These are phyloP conservation scores for Neohortaea acidophila DNA, from an alignment of 495 filamentous ascomycete genomes.

Conservation along the genomic window DNA sequence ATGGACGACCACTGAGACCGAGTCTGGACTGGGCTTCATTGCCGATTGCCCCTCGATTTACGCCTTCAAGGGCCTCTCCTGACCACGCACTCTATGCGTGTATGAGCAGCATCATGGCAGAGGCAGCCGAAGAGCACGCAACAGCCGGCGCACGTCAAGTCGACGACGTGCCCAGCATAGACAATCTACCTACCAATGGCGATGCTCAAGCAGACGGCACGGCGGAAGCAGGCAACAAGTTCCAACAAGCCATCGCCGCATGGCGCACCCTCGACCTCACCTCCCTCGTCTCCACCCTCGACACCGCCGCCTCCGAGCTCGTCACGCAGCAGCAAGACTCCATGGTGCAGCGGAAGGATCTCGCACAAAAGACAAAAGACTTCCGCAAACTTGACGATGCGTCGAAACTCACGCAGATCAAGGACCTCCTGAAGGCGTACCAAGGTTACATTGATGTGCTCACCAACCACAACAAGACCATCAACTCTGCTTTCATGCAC, in stretches of 20 bases:
- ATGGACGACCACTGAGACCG: too few relatives aligned
- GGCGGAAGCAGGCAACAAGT: slow-evolving; percentile 59
- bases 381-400: slow-evolving; percentile 91
- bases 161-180: background rate
- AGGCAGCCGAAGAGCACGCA: slow-evolving; percentile 5
- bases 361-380: slow-evolving; percentile 97
- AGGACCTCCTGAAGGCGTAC: slow-evolving; percentile 76
- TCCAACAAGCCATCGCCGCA: slow-evolving; percentile 84
- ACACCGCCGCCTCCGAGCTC: slow-evolving; percentile 83
- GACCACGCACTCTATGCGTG: background rate
- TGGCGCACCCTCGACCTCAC: slow-evolving; percentile 93
- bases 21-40: too few relatives aligned
- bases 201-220: slow-evolving; percentile 1
- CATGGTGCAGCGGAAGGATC: slow-evolving; percentile 83
- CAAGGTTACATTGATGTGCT: slow-evolving; percentile 93
- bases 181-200: background rate
- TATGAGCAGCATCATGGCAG: slow-evolving; percentile 9
- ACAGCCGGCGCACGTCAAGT: slow-evolving; percentile 2
- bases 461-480: slow-evolving; percentile 83
- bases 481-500: slow-evolving; percentile 80
- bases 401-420: slow-evolving; percentile 72
- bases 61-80: too few relatives aligned
- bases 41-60: too few relatives aligned
- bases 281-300: slow-evolving; percentile 69
- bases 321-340: slow-evolving; percentile 82